Conservation (phyloP, 345 rosid genomes). For the Gossypium stocksii region DNA sequence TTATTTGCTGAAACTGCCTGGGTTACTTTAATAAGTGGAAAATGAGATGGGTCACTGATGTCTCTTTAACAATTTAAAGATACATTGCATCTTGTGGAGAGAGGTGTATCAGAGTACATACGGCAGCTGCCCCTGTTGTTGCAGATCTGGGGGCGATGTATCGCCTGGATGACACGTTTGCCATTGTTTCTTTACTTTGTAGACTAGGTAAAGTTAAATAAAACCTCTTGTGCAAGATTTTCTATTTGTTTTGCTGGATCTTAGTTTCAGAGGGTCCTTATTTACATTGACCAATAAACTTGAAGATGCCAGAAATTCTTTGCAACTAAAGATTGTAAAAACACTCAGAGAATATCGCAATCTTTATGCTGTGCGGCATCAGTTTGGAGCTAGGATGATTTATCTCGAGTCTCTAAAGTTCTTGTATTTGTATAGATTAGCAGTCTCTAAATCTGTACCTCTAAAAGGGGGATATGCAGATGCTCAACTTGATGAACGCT, state of each 20-base stretch:
- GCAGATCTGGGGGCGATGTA: conserved; percentile 96
- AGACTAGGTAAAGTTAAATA: conserved; percentile 63
- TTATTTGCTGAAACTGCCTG: conserved; percentile 6
- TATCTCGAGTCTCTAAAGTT: conserved; percentile 89
- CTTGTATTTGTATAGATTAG: conserved; percentile 78
- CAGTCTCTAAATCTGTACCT: conserved; percentile 73
- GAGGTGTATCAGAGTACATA: conserved; percentile 97
- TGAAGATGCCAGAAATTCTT: conserved; percentile 80
- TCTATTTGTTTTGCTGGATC: conserved; percentile 18
- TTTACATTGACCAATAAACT: conserved; percentile 64
- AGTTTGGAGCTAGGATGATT: conserved; percentile 87
- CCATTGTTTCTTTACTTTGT: conserved; percentile 74
- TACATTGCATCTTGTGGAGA: conserved; percentile 99
- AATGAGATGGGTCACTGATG: background rate
- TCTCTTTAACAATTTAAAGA: conserved; percentile 61
- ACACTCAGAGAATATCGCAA: conserved; percentile 88
- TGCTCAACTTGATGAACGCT: conserved; percentile 83
- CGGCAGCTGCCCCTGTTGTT: conserved; percentile 86
- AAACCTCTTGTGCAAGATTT: conserved; percentile 1
- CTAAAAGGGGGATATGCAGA: conserved; percentile 93
- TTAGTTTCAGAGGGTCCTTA: conserved; percentile 7
- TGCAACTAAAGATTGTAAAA: conserved; percentile 82
- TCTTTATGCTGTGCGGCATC: conserved; percentile 91
- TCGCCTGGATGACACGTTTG: conserved; percentile 86
- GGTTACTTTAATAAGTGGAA: background rate